Conservation (phyloP, 2,329 filamentous ascomycete genomes). For the Penicillium sp. region DNA sequence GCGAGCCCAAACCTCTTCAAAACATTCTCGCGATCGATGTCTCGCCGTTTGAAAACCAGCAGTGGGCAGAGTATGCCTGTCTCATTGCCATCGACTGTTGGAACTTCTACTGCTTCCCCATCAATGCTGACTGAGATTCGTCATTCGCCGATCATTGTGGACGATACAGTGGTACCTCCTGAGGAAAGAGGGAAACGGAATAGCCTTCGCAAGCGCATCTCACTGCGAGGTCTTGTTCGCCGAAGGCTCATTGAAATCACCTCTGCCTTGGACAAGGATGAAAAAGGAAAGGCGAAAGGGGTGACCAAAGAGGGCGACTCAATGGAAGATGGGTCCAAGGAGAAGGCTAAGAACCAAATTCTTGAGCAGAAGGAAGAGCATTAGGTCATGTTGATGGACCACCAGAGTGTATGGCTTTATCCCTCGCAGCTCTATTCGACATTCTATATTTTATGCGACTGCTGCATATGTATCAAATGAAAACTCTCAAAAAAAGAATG, state of each 20-base stretch:
- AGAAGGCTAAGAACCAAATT: neutral
- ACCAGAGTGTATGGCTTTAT: neutral
- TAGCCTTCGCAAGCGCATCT: slow-evolving; percentile 11
- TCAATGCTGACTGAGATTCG: slow-evolving; percentile 1
- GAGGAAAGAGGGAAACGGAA: slow-evolving; percentile 13
- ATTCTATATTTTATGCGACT: neutral
- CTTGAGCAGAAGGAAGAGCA: neutral
- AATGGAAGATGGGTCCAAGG: neutral
- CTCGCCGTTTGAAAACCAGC: slow-evolving; percentile 35
- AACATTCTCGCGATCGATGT: slow-evolving; percentile 39
- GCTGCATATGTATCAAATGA: neutral
- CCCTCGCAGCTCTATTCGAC: neutral
- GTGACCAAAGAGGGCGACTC: neutral
- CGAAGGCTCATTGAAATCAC: slow-evolving; percentile 6
- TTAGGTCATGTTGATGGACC: neutral
- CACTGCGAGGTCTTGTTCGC: slow-evolving; percentile 13
- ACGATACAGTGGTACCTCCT: neutral
- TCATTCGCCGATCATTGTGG: neutral
- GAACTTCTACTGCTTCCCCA: neutral
- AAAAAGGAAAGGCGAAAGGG: neutral
- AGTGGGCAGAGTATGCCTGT: slow-evolving; percentile 28
- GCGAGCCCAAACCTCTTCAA: slow-evolving; percentile 45
- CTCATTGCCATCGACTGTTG: slow-evolving; percentile 7
- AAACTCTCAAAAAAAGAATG: neutral
- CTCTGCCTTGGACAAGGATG: neutral